Evolutionary conservation across 73 alveolate genomes (phyloP).

Genomic region (Halteria grandinella): DNA sequence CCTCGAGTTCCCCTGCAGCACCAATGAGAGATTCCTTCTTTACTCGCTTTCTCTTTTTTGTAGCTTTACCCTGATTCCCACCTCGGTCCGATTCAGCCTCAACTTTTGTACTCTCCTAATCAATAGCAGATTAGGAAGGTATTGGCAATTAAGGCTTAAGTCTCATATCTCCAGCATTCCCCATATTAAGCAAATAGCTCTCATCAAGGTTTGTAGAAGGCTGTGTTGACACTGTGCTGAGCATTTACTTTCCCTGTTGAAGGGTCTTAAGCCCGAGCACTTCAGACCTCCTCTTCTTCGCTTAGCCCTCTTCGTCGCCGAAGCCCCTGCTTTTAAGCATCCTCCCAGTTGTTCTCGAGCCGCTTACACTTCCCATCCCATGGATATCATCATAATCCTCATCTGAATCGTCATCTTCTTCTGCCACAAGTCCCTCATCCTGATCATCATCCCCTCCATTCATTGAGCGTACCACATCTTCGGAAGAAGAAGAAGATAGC

Average conservation of each 20-base stretch:
- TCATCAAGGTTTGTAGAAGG: too few relatives aligned
- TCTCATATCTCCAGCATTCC: too few relatives aligned
- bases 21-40: neutral
- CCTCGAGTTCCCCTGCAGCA: neutral
- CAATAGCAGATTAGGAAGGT: neutral
- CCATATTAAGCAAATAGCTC: too few relatives aligned
- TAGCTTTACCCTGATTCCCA: neutral
- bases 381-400: neutral
- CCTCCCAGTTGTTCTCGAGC: neutral
- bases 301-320: neutral
- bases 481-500: slow-evolving; percentile 4
- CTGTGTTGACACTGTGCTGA: too few relatives aligned
- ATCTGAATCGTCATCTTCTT: neutral
- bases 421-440: neutral
- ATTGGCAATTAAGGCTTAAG: too few relatives aligned
- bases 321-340: neutral
- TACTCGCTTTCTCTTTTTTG: neutral
- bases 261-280: neutral
- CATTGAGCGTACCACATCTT: neutral
- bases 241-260: neutral
- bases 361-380: neutral
- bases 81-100: neutral
- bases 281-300: neutral
- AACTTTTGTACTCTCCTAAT: neutral
- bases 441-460: slow-evolving; percentile 39